Percentiles rank a stretch among this genome's conserved stretches.
Conservation (phyloP, 768 basidiomycete species). For the Pleurotus giganteus region DNA sequence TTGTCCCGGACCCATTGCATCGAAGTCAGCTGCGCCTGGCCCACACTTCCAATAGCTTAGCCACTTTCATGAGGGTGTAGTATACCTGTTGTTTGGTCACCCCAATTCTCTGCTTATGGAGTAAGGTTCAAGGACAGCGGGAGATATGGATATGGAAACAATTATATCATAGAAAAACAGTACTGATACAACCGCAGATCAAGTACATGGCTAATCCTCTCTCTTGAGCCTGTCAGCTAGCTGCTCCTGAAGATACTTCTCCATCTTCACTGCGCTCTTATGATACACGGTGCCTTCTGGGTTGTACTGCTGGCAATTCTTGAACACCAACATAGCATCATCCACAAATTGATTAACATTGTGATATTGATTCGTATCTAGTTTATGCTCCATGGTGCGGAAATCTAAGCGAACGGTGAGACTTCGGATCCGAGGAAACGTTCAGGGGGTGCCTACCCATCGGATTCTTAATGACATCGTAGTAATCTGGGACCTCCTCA, state of each 20-base stretch:
- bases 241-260: constrained; percentile 68
- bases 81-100: neutral
- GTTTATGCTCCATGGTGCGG: constrained; percentile 82
- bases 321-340: constrained; percentile 83
- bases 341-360: constrained; percentile 70
- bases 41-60: too few species aligned
- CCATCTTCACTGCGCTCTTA: constrained; percentile 82
- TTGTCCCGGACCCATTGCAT: too few species aligned
- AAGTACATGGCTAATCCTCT: constrained; percentile 13
- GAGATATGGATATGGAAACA: neutral
- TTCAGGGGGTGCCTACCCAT: constrained; percentile 67
- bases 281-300: constrained; percentile 76
- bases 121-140: too few species aligned
- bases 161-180: neutral
- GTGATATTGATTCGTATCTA: constrained; percentile 83
- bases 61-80: too few species aligned
- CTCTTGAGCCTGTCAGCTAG: constrained; percentile 33
- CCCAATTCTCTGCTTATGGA: too few species aligned
- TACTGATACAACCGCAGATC: neutral
- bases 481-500: constrained; percentile 84
- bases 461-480: constrained; percentile 82
- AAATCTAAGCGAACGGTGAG: constrained; percentile 56
- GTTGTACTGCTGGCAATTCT: constrained; percentile 90
- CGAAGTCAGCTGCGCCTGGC: too few species aligned
- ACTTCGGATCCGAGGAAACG: neutral